These are phyloP conservation scores for Marsdenia floribunda DNA, from an alignment of 257 asterid species.

Conservation along the genomic window DNA sequence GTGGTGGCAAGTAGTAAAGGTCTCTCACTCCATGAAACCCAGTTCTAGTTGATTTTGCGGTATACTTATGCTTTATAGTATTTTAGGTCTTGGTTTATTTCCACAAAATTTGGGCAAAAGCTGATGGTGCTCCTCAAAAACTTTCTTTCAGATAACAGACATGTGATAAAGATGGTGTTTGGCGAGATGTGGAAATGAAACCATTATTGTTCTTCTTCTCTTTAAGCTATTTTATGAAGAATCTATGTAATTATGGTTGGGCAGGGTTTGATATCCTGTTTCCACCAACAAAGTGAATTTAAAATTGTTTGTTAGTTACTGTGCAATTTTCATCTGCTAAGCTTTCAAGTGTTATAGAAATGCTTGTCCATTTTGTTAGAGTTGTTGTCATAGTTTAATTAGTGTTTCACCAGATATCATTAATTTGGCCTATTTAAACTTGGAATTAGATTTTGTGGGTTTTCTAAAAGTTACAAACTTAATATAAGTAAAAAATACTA, in stretches of 20 bases:
- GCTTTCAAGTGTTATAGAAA: neutral
- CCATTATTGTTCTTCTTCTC: neutral
- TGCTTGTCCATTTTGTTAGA: neutral
- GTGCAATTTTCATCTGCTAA: neutral
- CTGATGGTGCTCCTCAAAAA: neutral
- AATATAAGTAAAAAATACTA: too few relatives aligned
- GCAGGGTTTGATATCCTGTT: neutral
- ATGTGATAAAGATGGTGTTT: neutral
- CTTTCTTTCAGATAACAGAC: neutral
- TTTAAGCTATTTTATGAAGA: neutral
- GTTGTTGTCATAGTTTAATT: neutral
- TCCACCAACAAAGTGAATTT: neutral
- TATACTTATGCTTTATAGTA: neutral
- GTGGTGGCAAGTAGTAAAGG: neutral
- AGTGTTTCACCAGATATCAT: neutral
- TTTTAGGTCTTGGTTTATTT: neutral
- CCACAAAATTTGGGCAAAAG: neutral
- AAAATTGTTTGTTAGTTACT: neutral
- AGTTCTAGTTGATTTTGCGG: neutral
- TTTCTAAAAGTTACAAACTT: neutral
- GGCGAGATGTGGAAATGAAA: neutral
- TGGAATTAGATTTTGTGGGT: neutral
- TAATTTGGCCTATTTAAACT: neutral
- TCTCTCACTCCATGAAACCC: neutral
- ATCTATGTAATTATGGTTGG: neutral